A percentile compares a stretch with the other conserved stretches of the same genome.
phyloP scores from a whole-genome alignment of 2,329 filamentous ascomycete species.

The Lizonia empirigonia region DNA sequence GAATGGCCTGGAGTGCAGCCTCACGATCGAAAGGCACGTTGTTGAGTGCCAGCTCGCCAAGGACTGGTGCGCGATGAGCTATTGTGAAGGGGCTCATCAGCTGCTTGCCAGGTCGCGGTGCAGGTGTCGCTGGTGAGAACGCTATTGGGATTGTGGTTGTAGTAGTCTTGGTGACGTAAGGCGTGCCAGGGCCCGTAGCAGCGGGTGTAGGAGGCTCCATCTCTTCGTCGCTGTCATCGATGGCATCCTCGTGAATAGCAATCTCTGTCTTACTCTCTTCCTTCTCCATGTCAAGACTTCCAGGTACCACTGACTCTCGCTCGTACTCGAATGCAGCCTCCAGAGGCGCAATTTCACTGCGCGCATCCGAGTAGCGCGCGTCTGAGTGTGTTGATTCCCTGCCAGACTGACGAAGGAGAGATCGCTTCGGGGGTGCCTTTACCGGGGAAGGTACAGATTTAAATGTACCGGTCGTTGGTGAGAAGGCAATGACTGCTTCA shows the following conservation, averaged over 20 bases:
- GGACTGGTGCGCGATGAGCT: constrained; percentile 40
- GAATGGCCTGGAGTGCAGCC: constrained; percentile 75
- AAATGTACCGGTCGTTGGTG: constrained; percentile 49
- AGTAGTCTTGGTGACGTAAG: constrained; percentile 47
- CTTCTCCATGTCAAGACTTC: background rate
- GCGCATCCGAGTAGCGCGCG: constrained; percentile 31
- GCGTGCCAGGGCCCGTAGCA: constrained; percentile 37
- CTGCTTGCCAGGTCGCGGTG: constrained; percentile 31
- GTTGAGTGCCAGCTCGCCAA: constrained; percentile 44
- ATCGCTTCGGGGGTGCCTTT: constrained; percentile 29
- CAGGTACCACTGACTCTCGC: constrained; percentile 2
- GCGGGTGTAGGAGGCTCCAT: constrained; percentile 28
- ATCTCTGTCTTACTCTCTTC: constrained; percentile 29
- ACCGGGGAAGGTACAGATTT: constrained; percentile 39
- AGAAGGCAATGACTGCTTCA: constrained; percentile 41
- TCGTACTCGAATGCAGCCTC: constrained; percentile 19
- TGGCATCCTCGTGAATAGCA: constrained; percentile 41
- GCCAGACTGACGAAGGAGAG: constrained; percentile 14
- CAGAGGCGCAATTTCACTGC: constrained; percentile 19
- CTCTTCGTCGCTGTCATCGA: constrained; percentile 42
- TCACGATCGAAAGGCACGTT: constrained; percentile 61
- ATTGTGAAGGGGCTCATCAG: constrained; percentile 45
- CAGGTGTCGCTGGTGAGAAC: constrained; percentile 51
- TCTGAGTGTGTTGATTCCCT: constrained; percentile 24
- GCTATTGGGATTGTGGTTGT: constrained; percentile 57